Evolutionary conservation across 331 rosid genomes (phyloP), one percentile per base, ranked within the genome.

Genomic region (Prunus yedoensis): DNA sequence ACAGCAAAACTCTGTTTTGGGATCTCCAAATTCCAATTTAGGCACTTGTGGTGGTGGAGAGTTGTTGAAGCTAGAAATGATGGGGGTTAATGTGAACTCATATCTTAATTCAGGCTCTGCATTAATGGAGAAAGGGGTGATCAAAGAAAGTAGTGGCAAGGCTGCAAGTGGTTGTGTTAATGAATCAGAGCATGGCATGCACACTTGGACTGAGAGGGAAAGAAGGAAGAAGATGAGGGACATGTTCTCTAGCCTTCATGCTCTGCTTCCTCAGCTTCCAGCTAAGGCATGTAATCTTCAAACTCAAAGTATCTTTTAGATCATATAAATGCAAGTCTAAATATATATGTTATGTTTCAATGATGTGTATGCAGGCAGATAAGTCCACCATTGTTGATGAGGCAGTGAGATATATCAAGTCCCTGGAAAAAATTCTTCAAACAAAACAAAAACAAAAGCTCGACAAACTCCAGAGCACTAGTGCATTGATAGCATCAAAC

Each of bases 141-240:
- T 8, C 64, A 78, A 70, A 52, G 27, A 50, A 62, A 63, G 67
- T 10, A 28, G 17, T 4, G 38, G 43, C 57, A 54, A 47, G 50
- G 73, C 27, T 10, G 53, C 10, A 50, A 16, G 28, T 58, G 75
- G 28, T 0, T 61, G 9, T 15, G 45, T 25, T 9, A 61, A 57
- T 0, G 77, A 73, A 75, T 65, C 77, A 0, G 82, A 75, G 18
- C 83, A 86, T 71, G 92, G 81, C 5, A 45, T 82, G 10, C 92
- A 90, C 62, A 88, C 85, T 50, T 82, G 86, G 88, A 88, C 85
- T 0, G 96, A 91, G 83, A 91, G 96, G 76, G 88, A 88, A 38
- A 81, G 92, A 70, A 79, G 94, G 81, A 93, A 87, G 87, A 91
- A 85, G 87, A 88, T 91, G 93, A 87, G 77, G 77, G 79, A 78